Conservation (phyloP, 73 alveolate genomes). For the Blepharisma stoltei region DNA sequence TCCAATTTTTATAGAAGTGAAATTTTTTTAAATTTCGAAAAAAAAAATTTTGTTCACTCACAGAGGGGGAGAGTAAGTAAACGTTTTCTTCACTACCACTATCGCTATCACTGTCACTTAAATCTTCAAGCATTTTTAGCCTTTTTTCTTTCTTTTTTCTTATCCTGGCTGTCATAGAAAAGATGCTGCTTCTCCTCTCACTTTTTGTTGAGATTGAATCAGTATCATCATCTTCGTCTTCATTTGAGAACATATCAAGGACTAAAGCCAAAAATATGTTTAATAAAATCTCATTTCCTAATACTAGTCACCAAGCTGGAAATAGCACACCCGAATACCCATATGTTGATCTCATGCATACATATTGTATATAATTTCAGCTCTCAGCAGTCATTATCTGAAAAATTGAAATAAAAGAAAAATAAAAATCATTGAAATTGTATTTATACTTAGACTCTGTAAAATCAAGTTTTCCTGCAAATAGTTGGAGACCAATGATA, state of each 20-base stretch:
- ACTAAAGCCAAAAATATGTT: slow-evolving; percentile 91
- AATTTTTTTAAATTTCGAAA: no score
- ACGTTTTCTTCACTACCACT: not conserved
- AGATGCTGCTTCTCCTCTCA: not conserved
- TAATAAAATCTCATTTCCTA: slow-evolving; percentile 91
- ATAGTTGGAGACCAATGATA: slow-evolving; percentile 24
- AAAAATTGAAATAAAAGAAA: slow-evolving; percentile 49
- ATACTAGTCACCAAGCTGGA: slow-evolving; percentile 85
- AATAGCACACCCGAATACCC: slow-evolving; percentile 42
- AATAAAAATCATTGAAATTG: slow-evolving; percentile 60
- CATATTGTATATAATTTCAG: slow-evolving; percentile 54
- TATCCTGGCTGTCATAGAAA: not conserved
- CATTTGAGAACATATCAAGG: slow-evolving; percentile 70
- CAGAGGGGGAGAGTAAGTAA: no score
- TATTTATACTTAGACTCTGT: slow-evolving; percentile 40
- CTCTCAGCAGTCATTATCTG: slow-evolving; percentile 56
- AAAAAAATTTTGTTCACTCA: no score
- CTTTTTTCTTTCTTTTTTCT: not conserved
- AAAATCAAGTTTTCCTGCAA: slow-evolving; percentile 41
- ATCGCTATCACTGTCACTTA: not conserved
- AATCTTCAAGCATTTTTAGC: not conserved
- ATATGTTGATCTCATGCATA: slow-evolving; percentile 27
- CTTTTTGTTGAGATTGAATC: slow-evolving; percentile 3
- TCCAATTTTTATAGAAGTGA: no score
- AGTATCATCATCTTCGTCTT: slow-evolving; percentile 15